Conservation (phyloP, 2,329 filamentous ascomycete genomes). For the Ophiostoma ulmi region DNA sequence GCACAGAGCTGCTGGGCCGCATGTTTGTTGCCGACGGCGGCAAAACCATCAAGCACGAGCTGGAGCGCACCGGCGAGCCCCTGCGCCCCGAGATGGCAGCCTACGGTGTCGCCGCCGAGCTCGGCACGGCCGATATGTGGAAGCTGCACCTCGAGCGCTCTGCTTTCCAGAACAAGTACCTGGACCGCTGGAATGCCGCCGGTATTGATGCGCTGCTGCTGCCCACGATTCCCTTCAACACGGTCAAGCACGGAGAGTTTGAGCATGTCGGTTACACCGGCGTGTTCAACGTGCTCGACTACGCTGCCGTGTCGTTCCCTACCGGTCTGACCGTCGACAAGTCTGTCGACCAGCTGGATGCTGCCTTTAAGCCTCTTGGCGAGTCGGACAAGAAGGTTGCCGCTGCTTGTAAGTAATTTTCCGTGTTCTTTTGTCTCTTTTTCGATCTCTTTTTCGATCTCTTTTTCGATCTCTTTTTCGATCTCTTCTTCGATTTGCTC, state of each 20-base stretch:
- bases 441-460: neutral
- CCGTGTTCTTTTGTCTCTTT: slow-evolving; percentile 19
- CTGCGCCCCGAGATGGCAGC: slow-evolving; percentile 37
- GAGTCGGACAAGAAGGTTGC: slow-evolving; percentile 38
- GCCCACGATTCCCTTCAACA: slow-evolving; percentile 47
- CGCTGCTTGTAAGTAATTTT: slow-evolving; percentile 40
- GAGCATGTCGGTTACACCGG: slow-evolving; percentile 48
- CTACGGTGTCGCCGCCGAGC: slow-evolving; percentile 35
- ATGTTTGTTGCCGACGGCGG: slow-evolving; percentile 49
- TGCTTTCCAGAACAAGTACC: slow-evolving; percentile 43
- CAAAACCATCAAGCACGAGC: slow-evolving; percentile 26
- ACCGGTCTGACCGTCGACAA: slow-evolving; percentile 41
- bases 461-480: neutral
- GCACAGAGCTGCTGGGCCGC: slow-evolving; percentile 37
- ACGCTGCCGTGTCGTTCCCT: slow-evolving; percentile 45
- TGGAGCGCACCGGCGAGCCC: slow-evolving; percentile 38
- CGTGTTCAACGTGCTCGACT: slow-evolving; percentile 47
- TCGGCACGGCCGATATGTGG: slow-evolving; percentile 45
- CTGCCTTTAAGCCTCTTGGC: slow-evolving; percentile 36
- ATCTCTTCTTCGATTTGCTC: no score
- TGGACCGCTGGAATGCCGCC: slow-evolving; percentile 43
- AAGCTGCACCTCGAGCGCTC: slow-evolving; percentile 43
- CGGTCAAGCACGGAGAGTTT: slow-evolving; percentile 41
- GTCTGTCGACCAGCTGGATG: slow-evolving; percentile 34
- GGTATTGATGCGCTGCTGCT: slow-evolving; percentile 59